These are phyloP conservation scores for Lathyrus sativus DNA, from an alignment of 306 rosid species.

Conservation along the genomic window DNA sequence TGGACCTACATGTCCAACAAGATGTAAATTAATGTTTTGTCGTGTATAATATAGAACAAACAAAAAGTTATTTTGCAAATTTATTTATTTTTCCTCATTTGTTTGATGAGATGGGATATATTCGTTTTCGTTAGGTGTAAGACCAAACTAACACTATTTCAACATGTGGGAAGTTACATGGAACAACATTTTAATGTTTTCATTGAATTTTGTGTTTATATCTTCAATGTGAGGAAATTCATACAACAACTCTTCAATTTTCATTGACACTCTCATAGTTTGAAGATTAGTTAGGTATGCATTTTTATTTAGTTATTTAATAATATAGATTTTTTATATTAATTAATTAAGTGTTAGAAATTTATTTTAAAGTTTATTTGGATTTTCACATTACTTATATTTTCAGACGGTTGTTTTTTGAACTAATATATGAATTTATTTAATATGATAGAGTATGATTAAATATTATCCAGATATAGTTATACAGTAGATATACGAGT, in stretches of 20 bases:
- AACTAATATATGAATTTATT: too few relatives aligned
- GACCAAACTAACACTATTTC: slow-evolving; percentile 45
- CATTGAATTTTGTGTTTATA: neutral
- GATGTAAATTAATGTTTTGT: slow-evolving; percentile 4
- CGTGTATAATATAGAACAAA: slow-evolving; percentile 8
- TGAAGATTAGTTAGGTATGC: too few relatives aligned
- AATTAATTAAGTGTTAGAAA: too few relatives aligned
- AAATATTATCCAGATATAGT: too few relatives aligned
- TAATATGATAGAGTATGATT: too few relatives aligned
- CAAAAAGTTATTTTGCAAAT: neutral
- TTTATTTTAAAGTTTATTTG: too few relatives aligned
- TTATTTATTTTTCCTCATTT: neutral
- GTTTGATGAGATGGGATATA: slow-evolving; percentile 15
- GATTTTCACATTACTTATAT: too few relatives aligned
- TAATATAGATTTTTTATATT: too few relatives aligned
- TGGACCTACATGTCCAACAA: slow-evolving; percentile 34
- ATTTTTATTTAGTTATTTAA: too few relatives aligned
- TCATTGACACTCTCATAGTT: neutral
- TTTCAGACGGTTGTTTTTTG: too few relatives aligned
- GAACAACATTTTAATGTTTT: neutral
- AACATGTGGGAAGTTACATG: slow-evolving; percentile 38
- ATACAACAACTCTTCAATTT: slow-evolving; percentile 17
- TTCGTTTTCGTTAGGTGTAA: slow-evolving; percentile 44
- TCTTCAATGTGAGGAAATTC: neutral
- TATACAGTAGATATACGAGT: too few relatives aligned